phyloP scores from a whole-genome alignment of 1,139 yeast species.

The Debaryomyces coudertii region DNA sequence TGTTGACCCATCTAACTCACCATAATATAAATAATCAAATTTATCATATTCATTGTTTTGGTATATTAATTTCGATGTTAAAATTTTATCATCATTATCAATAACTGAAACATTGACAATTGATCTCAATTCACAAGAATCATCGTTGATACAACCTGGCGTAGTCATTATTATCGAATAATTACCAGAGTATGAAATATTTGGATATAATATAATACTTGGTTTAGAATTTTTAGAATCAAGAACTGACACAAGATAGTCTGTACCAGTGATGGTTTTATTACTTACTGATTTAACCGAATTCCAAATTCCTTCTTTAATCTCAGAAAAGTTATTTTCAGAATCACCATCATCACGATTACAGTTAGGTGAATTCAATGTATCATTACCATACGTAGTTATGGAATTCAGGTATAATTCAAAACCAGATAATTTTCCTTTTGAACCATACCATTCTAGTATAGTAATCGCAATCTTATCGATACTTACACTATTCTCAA shows the following conservation, averaged over 20 bases:
- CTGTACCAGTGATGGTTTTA: conserved; percentile 22
- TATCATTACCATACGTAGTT: conserved; percentile 68
- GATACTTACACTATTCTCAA: conserved; percentile 71
- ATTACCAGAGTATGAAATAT: conserved; percentile 71
- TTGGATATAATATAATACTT: conserved; percentile 67
- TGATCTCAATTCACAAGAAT: conserved; percentile 72
- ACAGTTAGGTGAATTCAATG: conserved; percentile 70
- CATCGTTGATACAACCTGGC: conserved; percentile 80
- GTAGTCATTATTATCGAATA: conserved; percentile 76
- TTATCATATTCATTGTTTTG: conserved; percentile 83
- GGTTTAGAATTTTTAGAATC: conserved; percentile 22
- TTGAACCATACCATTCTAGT: conserved; percentile 67
- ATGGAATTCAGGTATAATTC: conserved; percentile 71
- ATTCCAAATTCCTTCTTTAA: conserved; percentile 37
- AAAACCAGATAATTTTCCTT: conserved; percentile 72
- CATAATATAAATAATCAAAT: conserved; percentile 76
- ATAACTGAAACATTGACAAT: conserved; percentile 74
- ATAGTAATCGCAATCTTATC: conserved; percentile 67
- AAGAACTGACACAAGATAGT: conserved; percentile 32
- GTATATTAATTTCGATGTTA: conserved; percentile 52
- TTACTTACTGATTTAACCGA: conserved; percentile 28
- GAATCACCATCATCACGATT: conserved; percentile 32
- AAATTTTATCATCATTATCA: conserved; percentile 47
- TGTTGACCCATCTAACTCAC: conserved; percentile 58
- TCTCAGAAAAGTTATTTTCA: conserved; percentile 36